A percentile compares a stretch with the other conserved stretches of the same genome.
Evolutionary conservation across 768 basidiomycete genomes (phyloP).

Genomic region (Boletales sp.): DNA sequence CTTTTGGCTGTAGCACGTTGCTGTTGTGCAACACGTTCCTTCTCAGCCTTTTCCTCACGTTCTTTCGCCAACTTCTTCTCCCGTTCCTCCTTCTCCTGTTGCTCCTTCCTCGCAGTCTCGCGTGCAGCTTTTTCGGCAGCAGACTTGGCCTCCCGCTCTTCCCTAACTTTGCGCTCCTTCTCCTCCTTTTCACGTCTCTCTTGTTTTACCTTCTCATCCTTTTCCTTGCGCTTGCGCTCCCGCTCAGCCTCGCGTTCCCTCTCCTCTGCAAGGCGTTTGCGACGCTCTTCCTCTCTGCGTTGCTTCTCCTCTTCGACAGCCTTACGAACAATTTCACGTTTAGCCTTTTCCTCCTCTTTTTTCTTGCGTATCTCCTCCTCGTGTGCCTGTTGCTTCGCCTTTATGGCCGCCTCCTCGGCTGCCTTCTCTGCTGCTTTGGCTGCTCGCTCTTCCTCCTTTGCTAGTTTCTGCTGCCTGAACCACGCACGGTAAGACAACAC

Average conservation of each 20-base stretch:
- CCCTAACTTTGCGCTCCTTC: conserved; percentile 58
- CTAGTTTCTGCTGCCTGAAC: conserved; percentile 81
- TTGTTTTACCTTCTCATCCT: conserved; percentile 56
- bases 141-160: conserved; percentile 60
- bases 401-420: conserved; percentile 76
- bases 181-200: conserved; percentile 57
- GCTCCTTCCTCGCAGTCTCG: conserved; percentile 37
- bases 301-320: conserved; percentile 79
- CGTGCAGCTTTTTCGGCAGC: conserved; percentile 47
- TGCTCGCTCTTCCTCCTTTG: conserved; percentile 90
- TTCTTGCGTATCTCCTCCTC: conserved; percentile 82
- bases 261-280: conserved; percentile 74
- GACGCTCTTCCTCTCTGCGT: conserved; percentile 80
- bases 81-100: conserved; percentile 62
- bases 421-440: conserved; percentile 80
- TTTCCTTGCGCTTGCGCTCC: conserved; percentile 70
- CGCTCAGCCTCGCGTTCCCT: conserved; percentile 76
- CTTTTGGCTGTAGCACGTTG: conserved; percentile 49
- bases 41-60: conserved; percentile 54
- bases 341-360: conserved; percentile 82
- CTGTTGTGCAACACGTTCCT: conserved; percentile 43
- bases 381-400: conserved; percentile 69
- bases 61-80: conserved; percentile 63
- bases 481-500: neutral
- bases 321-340: conserved; percentile 72